phyloP scores from a whole-genome alignment of 75 land plant genomes.

The Azolla pinnata region DNA sequence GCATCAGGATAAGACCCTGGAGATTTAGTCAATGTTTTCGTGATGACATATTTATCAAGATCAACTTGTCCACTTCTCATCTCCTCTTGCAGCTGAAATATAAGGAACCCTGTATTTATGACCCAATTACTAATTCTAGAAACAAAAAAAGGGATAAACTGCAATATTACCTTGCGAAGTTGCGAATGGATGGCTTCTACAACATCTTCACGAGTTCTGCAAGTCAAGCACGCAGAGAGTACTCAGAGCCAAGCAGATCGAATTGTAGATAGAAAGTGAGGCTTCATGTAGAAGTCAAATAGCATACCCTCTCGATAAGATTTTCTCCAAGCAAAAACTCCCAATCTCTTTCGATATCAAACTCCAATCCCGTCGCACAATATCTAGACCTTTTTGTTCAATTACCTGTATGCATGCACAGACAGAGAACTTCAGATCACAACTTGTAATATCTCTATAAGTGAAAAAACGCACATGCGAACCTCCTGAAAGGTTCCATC shows the following conservation, averaged over 20 bases:
- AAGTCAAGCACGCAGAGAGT: slow-evolving; percentile 5
- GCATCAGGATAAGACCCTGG: slow-evolving; percentile 98
- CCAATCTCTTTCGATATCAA: slow-evolving; percentile 82
- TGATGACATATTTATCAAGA: slow-evolving; percentile 90
- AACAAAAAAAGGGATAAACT: no score
- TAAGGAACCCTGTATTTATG: no score
- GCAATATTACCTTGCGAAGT: slow-evolving; percentile 80
- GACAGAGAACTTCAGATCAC: not conserved
- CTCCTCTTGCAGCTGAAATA: slow-evolving; percentile 96
- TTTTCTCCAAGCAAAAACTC: slow-evolving; percentile 77
- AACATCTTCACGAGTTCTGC: slow-evolving; percentile 90
- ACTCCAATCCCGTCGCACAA: slow-evolving; percentile 99
- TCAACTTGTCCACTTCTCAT: slow-evolving; percentile 82
- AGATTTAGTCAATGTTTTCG: slow-evolving; percentile 77
- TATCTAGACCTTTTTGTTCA: slow-evolving; percentile 95
- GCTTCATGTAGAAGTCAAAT: not conserved
- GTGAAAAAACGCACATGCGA: not conserved
- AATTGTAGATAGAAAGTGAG: not conserved
- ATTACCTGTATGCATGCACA: slow-evolving; percentile 43
- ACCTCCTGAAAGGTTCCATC: slow-evolving; percentile 80
- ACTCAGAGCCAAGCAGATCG: not conserved
- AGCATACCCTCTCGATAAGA: slow-evolving; percentile 83
- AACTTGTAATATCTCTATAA: not conserved
- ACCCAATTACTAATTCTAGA: no score
- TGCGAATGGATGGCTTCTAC: slow-evolving; percentile 72